Conservation (phyloP, 2,329 filamentous ascomycete genomes). For the Phaeophleospora eucalypticola region DNA sequence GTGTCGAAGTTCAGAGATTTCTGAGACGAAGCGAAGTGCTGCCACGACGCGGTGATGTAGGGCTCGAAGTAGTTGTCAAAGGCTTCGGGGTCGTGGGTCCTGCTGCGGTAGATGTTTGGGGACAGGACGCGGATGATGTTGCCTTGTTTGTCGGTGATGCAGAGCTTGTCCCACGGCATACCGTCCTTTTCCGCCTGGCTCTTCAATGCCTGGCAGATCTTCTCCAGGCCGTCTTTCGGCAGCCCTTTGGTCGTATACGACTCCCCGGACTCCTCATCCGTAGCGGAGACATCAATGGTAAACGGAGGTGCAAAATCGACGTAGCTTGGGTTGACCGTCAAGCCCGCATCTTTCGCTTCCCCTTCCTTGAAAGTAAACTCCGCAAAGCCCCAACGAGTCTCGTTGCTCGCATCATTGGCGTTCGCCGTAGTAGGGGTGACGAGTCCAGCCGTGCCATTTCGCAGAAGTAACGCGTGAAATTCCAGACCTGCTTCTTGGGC, state of each 20-base stretch:
- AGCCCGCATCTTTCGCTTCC: too few species aligned
- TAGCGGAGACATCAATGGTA: conserved; percentile 45
- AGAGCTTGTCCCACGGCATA: conserved; percentile 57
- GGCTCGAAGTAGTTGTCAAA: conserved; percentile 47
- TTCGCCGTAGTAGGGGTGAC: background rate
- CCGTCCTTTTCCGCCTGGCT: conserved; percentile 52
- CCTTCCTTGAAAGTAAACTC: conserved; percentile 43
- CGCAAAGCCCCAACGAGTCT: conserved; percentile 34
- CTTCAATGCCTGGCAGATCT: conserved; percentile 49
- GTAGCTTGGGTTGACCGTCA: conserved; percentile 36
- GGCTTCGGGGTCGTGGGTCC: conserved; percentile 38
- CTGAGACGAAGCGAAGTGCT: conserved; percentile 36
- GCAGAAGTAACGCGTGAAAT: background rate
- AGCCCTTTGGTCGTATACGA: conserved; percentile 53
- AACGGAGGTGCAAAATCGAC: conserved; percentile 15
- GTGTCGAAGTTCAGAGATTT: conserved; percentile 55
- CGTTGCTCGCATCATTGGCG: background rate
- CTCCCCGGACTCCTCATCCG: conserved; percentile 38
- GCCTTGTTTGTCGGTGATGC: conserved; percentile 38
- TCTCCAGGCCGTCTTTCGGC: conserved; percentile 50
- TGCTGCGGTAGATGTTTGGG: conserved; percentile 32
- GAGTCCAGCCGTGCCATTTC: background rate
- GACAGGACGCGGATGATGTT: conserved; percentile 37
- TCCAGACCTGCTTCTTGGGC: background rate
- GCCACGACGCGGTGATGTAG: conserved; percentile 48